phyloP scores from a whole-genome alignment of 2,329 filamentous ascomycete species.

The Ramularia endophylla region DNA sequence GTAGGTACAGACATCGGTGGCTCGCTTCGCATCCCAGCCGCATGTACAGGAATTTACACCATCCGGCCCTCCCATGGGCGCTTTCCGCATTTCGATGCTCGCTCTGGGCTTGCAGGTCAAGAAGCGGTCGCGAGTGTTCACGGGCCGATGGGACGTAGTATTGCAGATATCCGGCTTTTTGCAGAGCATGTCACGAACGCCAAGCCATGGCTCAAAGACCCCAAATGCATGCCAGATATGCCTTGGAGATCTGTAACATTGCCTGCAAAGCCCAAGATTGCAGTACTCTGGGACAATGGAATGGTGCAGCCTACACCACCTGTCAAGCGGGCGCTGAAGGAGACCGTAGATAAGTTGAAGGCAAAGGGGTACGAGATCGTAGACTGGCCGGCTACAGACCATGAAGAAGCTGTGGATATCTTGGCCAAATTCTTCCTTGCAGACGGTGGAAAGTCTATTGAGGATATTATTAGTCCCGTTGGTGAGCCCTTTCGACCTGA shows the following conservation, averaged over 20 bases:
- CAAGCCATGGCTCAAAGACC: slow-evolving; percentile 49
- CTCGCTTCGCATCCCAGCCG: slow-evolving; percentile 51
- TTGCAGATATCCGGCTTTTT: slow-evolving; percentile 47
- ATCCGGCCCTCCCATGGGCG: slow-evolving; percentile 53
- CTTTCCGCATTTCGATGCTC: slow-evolving; percentile 50
- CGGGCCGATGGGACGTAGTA: slow-evolving; percentile 54
- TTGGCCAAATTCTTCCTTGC: slow-evolving; percentile 44
- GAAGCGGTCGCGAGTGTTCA: slow-evolving; percentile 60
- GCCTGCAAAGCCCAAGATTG: slow-evolving; percentile 52
- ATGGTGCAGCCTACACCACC: slow-evolving; percentile 57
- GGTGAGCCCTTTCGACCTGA: slow-evolving; percentile 45
- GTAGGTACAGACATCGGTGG: slow-evolving; percentile 60
- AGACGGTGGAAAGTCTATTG: slow-evolving; percentile 46
- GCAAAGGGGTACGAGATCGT: slow-evolving; percentile 50
- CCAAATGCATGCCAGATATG: slow-evolving; percentile 45
- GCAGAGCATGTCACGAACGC: slow-evolving; percentile 37
- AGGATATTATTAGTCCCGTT: slow-evolving; percentile 35
- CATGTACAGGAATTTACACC: slow-evolving; percentile 54
- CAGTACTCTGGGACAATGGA: slow-evolving; percentile 54
- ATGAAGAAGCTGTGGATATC: slow-evolving; percentile 46
- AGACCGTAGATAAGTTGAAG: slow-evolving; percentile 49
- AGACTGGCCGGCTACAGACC: slow-evolving; percentile 51
- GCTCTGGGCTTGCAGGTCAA: slow-evolving; percentile 58
- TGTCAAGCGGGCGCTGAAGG: slow-evolving; percentile 50
- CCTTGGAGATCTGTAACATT: slow-evolving; percentile 46